These are phyloP conservation scores for Paramecium sexaurelia DNA, from an alignment of 73 alveolate genomes.

Conservation along the genomic window DNA sequence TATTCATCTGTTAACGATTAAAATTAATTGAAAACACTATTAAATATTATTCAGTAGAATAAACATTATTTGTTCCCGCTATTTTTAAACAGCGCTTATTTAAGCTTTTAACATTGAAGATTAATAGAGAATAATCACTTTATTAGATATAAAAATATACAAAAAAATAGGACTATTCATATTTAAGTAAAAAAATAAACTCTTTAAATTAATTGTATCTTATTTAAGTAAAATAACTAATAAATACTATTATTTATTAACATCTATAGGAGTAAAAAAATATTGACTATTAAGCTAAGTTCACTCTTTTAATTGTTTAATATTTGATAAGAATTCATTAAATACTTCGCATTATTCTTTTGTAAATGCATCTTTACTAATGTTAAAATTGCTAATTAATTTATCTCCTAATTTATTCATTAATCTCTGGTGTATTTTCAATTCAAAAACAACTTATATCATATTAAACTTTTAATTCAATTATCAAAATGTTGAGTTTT, in stretches of 20 bases:
- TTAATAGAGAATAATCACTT: no score
- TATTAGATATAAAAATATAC: neutral
- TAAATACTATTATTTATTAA: neutral
- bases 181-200: no score
- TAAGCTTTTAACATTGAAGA: no score
- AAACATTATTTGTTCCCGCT: neutral
- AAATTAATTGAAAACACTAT: conserved; percentile 14
- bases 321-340: neutral
- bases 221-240: neutral
- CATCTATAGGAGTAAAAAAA: neutral
- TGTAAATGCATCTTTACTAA: neutral
- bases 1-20: conserved; percentile 55
- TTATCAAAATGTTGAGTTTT: no score
- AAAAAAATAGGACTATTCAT: no score
- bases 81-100: neutral
- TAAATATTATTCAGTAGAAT: neutral
- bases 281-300: neutral
- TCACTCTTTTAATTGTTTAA: neutral
- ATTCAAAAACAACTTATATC: no score
- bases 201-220: neutral
- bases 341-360: neutral
- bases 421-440: no score
- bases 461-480: no score
- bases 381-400: neutral
- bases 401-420: neutral